Conservation (phyloP, 208 protist genomes). For the Trypanosoma congolense region DNA sequence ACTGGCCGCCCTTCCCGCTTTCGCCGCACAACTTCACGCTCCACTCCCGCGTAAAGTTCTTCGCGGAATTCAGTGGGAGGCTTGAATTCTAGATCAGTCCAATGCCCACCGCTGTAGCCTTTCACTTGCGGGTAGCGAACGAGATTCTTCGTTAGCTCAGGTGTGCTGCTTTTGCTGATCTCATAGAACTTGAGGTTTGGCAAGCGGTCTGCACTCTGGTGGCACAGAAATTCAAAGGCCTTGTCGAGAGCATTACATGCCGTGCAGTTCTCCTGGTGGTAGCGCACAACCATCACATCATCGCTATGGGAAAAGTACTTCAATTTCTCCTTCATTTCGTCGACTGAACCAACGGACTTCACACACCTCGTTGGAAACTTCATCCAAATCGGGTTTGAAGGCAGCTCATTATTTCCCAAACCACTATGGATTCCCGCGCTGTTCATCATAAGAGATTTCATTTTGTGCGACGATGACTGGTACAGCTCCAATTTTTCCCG, state of each 20-base stretch:
- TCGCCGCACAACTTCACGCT: constrained; percentile 46
- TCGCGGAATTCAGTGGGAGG: constrained; percentile 65
- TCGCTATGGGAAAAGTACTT: constrained; percentile 70
- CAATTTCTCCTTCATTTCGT: constrained; percentile 71
- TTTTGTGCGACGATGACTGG: constrained; percentile 75
- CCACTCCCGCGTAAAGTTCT: constrained; percentile 56
- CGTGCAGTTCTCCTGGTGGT: constrained; percentile 77
- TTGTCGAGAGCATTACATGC: constrained; percentile 82
- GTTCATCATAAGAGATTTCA: constrained; percentile 81
- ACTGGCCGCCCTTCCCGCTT: constrained; percentile 52
- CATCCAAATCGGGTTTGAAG: constrained; percentile 65
- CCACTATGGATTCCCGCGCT: constrained; percentile 62
- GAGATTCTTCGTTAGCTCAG: constrained; percentile 58
- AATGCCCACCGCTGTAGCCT: constrained; percentile 71
- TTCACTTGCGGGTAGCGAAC: constrained; percentile 86
- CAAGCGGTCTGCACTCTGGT: constrained; percentile 43
- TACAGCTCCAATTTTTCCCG: constrained; percentile 66
- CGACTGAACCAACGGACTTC: constrained; percentile 46
- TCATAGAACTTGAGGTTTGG: constrained; percentile 73
- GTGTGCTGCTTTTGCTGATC: constrained; percentile 56
- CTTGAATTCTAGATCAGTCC: constrained; percentile 85
- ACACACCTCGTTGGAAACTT: constrained; percentile 72
- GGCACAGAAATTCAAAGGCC: constrained; percentile 75
- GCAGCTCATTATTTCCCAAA: constrained; percentile 34
- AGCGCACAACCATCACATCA: constrained; percentile 82